A percentile compares a stretch with the other conserved stretches of the same genome.
These are phyloP conservation scores for Colletotrichum melonis DNA, from an alignment of 2,329 filamentous ascomycete genomes.

Conservation along the genomic window DNA sequence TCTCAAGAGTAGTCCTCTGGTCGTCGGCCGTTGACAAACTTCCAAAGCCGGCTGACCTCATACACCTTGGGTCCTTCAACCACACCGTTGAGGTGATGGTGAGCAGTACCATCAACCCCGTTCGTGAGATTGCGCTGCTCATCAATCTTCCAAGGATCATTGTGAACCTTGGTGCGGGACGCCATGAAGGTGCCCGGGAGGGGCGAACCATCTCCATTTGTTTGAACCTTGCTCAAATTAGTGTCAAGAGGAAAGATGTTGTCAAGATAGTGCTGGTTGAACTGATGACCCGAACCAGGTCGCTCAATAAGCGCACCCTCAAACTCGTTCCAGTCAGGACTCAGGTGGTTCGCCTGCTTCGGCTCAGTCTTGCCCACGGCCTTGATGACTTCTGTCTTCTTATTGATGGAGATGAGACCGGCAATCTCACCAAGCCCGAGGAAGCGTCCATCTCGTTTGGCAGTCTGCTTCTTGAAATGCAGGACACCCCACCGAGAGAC, in stretches of 20 bases:
- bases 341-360: background rate
- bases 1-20: conserved; percentile 1
- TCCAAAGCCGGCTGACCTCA: conserved; percentile 30
- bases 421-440: background rate
- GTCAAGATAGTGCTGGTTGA: conserved; percentile 71
- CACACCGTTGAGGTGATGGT: conserved; percentile 10
- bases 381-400: background rate
- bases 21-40: conserved; percentile 17
- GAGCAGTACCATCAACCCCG: background rate
- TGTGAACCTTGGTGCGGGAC: conserved; percentile 2
- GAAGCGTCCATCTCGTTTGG: background rate
- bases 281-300: conserved; percentile 66
- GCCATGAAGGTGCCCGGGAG: conserved; percentile 8
- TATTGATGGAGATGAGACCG: background rate
- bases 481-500: conserved; percentile 81
- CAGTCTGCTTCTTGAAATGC: conserved; percentile 59
- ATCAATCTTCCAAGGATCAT: conserved; percentile 21
- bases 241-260: conserved; percentile 63
- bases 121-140: conserved; percentile 5
- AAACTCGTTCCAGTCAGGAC: conserved; percentile 39
- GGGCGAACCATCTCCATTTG: conserved; percentile 7
- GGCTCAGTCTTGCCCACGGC: background rate
- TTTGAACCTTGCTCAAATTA: background rate
- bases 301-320: conserved; percentile 70
- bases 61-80: conserved; percentile 13